Evolutionary conservation across 352 stramenopile species (phyloP), one percentile per base, ranked within the genome.

Genomic region (Phytophthora sp.): DNA sequence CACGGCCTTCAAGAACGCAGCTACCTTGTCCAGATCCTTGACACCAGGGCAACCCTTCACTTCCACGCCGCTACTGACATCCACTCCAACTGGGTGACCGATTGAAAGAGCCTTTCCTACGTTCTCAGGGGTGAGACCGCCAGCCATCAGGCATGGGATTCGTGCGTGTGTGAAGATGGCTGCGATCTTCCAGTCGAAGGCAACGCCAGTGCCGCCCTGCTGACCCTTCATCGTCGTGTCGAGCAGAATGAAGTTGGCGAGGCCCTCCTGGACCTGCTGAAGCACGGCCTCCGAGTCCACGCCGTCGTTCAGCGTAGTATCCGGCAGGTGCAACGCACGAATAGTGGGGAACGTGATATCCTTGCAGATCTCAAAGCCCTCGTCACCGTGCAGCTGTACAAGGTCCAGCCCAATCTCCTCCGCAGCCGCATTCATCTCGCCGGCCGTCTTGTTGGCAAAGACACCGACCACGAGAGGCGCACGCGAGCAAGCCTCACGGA

Each of bases 101-200:
- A 77, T 63, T 2, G 82, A 71, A 38, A 99, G 84, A 35, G 90
- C 94, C 60, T 98, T 96, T 15, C 71, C 76, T 23, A 99, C 93
- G 73, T 99, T 99, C 23, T 98, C 86, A 11, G 95, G 79, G 1
- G 80, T 97, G 30, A 99, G 81, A 7, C 97, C 97, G 38, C 97
- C 97, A 16, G 97, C 97, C 77, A 99, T 97, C 29, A 99, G 86
- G 26, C 98, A 97, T 11, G 97, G 97, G 11, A 99, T 76, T 13
- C 92, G 94, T 47, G 79, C 79, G 54, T 93, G 90, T 66, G 90
- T 88, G 45, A 99, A 88, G 20, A 91, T 83, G 67, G 90, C 77
- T 0, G 95, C 95, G 57, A 99, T 96, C 29, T 82, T 93, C 91
- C 96, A 99, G 86, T 99, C 97, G 75, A 99, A 99, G 1, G 89